These are phyloP conservation scores for Jatropha podagrica DNA, from an alignment of 441 rosid species.

Conservation along the genomic window DNA sequence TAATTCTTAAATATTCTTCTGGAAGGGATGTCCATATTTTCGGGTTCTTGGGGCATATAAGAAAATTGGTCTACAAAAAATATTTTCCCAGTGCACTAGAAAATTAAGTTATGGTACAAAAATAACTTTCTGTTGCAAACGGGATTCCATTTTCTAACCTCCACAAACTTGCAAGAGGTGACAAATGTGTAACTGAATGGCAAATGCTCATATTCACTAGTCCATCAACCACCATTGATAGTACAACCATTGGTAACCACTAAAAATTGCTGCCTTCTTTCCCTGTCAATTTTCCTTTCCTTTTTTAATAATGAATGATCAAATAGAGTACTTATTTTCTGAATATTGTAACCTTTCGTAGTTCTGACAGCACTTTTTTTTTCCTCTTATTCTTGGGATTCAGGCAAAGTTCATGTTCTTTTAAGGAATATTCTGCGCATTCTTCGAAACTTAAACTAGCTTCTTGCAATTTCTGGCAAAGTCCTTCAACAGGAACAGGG, in stretches of 20 bases:
- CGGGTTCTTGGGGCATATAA: neutral
- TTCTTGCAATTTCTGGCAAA: constrained; percentile 30
- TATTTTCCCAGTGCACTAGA: neutral
- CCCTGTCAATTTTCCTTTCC: neutral
- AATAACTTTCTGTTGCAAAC: neutral
- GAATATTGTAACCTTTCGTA: neutral
- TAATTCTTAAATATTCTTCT: too few relatives aligned
- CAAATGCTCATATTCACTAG: neutral
- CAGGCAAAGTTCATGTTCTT: too few relatives aligned
- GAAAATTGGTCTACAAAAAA: neutral
- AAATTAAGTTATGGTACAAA: neutral
- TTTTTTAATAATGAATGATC: neutral
- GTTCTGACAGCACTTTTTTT: constrained; percentile 1
- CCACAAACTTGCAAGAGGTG: neutral
- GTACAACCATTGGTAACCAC: neutral
- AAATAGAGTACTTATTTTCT: neutral
- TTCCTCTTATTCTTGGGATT: neutral
- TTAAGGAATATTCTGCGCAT: too few relatives aligned
- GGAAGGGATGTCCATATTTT: neutral
- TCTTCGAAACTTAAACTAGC: too few relatives aligned
- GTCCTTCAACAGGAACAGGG: constrained; percentile 33
- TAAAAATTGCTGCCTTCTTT: neutral
- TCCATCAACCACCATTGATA: neutral
- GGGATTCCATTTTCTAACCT: neutral
- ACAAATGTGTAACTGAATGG: neutral